phyloP scores from a whole-genome alignment of 192 early-diverging fungal species.

The Ambispora gerdemannii region DNA sequence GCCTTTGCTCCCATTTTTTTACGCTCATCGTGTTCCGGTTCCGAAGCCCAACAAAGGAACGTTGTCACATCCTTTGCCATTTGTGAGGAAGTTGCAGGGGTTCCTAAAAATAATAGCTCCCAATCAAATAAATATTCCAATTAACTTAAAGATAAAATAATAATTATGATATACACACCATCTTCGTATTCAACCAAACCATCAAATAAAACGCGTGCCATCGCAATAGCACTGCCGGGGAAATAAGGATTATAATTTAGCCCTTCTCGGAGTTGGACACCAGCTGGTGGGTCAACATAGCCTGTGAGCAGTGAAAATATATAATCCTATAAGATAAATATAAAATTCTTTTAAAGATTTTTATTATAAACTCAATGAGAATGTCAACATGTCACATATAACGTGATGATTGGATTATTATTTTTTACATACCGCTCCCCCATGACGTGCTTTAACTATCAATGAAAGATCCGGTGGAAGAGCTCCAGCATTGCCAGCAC shows the following conservation, averaged over 20 bases:
- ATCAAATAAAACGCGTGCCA: constrained; percentile 93
- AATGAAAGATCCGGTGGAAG: constrained; percentile 93
- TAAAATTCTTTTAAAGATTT: too few relatives aligned
- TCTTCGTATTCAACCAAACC: constrained; percentile 95
- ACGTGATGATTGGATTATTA: too few relatives aligned
- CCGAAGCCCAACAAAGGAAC: constrained; percentile 94
- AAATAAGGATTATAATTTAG: constrained; percentile 99
- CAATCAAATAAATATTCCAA: background rate
- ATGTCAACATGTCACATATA: too few relatives aligned
- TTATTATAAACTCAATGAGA: too few relatives aligned
- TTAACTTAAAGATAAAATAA: background rate
- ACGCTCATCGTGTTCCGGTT: constrained; percentile 95
- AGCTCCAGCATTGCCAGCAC: constrained; percentile 94
- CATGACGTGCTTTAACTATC: constrained; percentile 92
- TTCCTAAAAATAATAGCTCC: constrained; percentile 41
- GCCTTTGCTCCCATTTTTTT: constrained; percentile 96
- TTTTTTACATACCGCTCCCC: constrained; percentile 73
- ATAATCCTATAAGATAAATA: constrained; percentile 68
- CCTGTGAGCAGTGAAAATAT: constrained; percentile 93
- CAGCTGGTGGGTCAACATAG: constrained; percentile 91
- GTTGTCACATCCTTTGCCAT: constrained; percentile 95
- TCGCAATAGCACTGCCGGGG: constrained; percentile 95
- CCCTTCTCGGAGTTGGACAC: constrained; percentile 89
- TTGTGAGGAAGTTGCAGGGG: constrained; percentile 92
- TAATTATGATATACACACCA: constrained; percentile 38